Evolutionary conservation across 495 filamentous ascomycete genomes (phyloP), one percentile per base, ranked within the genome.

Genomic region (Lophiostoma macrostomum): DNA sequence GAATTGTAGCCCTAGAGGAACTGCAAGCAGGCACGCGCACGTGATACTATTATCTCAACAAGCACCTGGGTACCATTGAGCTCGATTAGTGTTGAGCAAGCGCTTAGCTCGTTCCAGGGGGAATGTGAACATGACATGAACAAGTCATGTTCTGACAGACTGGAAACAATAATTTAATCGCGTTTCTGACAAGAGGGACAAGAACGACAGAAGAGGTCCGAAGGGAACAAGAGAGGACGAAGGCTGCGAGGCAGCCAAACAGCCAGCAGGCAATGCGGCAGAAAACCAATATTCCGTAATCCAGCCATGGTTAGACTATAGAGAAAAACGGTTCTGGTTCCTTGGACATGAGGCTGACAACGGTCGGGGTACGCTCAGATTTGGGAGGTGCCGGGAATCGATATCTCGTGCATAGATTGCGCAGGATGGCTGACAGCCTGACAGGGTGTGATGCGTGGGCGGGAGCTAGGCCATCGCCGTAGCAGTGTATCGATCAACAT

Each of bases 381-480:
- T 44, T 29, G 55, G 46, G 38, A 50, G 29, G 27, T 25, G 34
- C 38, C 24, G 39, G 40, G 40, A 11, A n/a, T 51, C 55, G 47
- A 58, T 58, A 58, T 52, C 40, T 58, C 35, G 39, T 58, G 55
- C 55, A 58, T 58, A 51, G 13, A 52, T 52, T 51, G 47, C 31
- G 45, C 55, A 46, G 46, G 27, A 6, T 11, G 16, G 35, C 31
- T 36, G 39, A 44, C 55, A 37, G 34, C n/a, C n/a, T n/a, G n/a
- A n/a, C n/a, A n/a, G n/a, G n/a, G n/a, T n/a, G n/a, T n/a, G n/a
- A n/a, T n/a, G n/a, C n/a, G n/a, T n/a, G n/a, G n/a, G n/a, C n/a
- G n/a, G n/a, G n/a, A n/a, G n/a, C n/a, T n/a, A n/a, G n/a, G n/a
- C n/a, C n/a, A n/a, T n/a, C n/a, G n/a, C n/a, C n/a, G n/a, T n/a